These are phyloP conservation scores for Trichoderma guizhouense DNA, from an alignment of 2,329 filamentous ascomycete genomes.

Conservation along the genomic window DNA sequence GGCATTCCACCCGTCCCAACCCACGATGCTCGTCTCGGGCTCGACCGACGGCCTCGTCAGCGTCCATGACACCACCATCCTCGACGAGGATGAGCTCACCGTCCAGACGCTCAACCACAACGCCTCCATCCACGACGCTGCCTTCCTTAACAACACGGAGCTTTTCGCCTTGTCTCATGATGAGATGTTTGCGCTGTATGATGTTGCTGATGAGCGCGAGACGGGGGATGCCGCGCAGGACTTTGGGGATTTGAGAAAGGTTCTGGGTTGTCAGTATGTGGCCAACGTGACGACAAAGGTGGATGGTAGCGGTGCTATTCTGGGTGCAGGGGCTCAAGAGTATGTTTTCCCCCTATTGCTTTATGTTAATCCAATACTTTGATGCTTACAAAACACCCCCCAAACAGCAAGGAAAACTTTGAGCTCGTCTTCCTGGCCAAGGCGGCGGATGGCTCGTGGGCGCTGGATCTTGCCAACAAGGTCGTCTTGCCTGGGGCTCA, in stretches of 20 bases:
- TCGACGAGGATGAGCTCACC: slow-evolving; percentile 74
- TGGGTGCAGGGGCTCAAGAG: slow-evolving; percentile 67
- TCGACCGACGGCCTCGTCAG: slow-evolving; percentile 79
- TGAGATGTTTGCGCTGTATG: slow-evolving; percentile 72
- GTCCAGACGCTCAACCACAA: slow-evolving; percentile 76
- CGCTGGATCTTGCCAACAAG: slow-evolving; percentile 50
- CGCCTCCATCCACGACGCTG: slow-evolving; percentile 70
- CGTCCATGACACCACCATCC: slow-evolving; percentile 66
- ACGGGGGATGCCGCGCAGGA: slow-evolving; percentile 53
- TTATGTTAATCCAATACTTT: background rate
- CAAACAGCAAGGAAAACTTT: slow-evolving; percentile 53
- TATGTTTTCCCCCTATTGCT: slow-evolving; percentile 36
- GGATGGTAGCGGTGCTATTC: slow-evolving; percentile 55
- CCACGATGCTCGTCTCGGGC: slow-evolving; percentile 66
- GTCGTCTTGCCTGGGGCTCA: slow-evolving; percentile 62
- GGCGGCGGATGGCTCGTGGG: slow-evolving; percentile 46
- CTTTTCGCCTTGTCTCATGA: slow-evolving; percentile 75
- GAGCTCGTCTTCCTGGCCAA: slow-evolving; percentile 59
- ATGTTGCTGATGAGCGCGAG: slow-evolving; percentile 60
- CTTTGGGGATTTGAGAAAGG: slow-evolving; percentile 67
- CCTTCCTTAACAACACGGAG: slow-evolving; percentile 62
- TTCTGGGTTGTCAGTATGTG: slow-evolving; percentile 70
- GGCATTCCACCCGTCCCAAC: slow-evolving; percentile 56
- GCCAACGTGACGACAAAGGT: slow-evolving; percentile 62
- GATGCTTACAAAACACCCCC: background rate